A percentile compares a stretch with the other conserved stretches of the same genome.
Conservation (phyloP, 108 stramenopile species). For the Discostella pseudostelligera region DNA sequence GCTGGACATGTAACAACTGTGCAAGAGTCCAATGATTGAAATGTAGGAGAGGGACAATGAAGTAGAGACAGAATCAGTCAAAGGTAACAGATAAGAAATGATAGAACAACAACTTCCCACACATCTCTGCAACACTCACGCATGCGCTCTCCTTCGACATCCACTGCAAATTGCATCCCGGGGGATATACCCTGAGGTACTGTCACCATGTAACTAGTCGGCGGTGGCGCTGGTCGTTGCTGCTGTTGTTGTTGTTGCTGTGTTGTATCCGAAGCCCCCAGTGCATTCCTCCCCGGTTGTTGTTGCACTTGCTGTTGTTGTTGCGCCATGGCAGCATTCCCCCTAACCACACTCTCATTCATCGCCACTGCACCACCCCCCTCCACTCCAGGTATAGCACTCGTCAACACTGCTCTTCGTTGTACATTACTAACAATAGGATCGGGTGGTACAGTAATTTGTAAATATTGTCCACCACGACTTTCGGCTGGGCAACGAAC, state of each 20-base stretch:
- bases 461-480: constrained; percentile 74
- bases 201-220: constrained; percentile 80
- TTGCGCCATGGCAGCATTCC: constrained; percentile 31
- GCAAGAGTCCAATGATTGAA: background rate
- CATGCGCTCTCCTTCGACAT: constrained; percentile 78
- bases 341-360: constrained; percentile 54
- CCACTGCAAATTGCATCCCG: constrained; percentile 83
- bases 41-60: background rate
- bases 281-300: background rate
- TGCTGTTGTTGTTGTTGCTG: constrained; percentile 22
- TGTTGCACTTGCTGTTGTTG: background rate
- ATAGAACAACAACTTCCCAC: background rate
- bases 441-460: constrained; percentile 82
- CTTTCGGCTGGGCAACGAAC: constrained; percentile 76
- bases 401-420: constrained; percentile 66
- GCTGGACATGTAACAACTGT: constrained; percentile 68
- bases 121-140: too few species aligned
- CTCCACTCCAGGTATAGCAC: constrained; percentile 30
- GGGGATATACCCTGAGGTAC: constrained; percentile 75
- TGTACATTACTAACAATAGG: constrained; percentile 45
- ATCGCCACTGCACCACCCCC: constrained; percentile 68
- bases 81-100: background rate
- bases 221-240: constrained; percentile 21
- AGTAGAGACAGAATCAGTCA: background rate
- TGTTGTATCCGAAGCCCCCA: background rate